Evolutionary conservation across 371 early-diverging fungal genomes (phyloP).

Genomic region (Blakeslea trispora): DNA sequence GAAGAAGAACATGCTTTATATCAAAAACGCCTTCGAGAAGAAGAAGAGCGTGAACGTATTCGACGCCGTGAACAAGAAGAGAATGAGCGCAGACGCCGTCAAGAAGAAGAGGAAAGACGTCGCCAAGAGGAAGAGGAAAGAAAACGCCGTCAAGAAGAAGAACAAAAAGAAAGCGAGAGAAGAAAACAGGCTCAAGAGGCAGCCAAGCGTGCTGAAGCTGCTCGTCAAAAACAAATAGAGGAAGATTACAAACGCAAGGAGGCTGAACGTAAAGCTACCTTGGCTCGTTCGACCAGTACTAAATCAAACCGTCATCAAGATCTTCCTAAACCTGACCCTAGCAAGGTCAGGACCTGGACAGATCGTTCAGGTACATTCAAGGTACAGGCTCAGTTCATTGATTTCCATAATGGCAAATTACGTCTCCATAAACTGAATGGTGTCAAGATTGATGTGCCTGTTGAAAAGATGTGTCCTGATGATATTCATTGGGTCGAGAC

Average conservation of each 20-base stretch:
- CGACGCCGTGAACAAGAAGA: constrained; percentile 13
- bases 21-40: constrained; percentile 22
- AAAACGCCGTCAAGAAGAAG: constrained; percentile 27
- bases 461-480: constrained; percentile 81
- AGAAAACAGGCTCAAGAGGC: constrained; percentile 29
- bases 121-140: constrained; percentile 19
- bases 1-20: constrained; percentile 28
- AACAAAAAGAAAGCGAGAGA: constrained; percentile 17
- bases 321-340: constrained; percentile 49
- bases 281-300: constrained; percentile 27
- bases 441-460: constrained; percentile 90
- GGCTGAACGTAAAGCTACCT: constrained; percentile 29
- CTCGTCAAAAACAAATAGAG: constrained; percentile 41
- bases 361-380: constrained; percentile 91
- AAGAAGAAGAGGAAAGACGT: constrained; percentile 16
- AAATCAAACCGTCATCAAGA: constrained; percentile 18
- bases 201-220: constrained; percentile 39
- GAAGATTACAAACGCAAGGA: constrained; percentile 35
- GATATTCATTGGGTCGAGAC: constrained; percentile 70
- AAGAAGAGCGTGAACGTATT: constrained; percentile 15
- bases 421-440: constrained; percentile 93
- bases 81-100: constrained; percentile 4
- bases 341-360: constrained; percentile 86
- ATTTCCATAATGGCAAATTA: constrained; percentile 77
- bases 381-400: constrained; percentile 88